Evolutionary conservation across 2,329 filamentous ascomycete genomes (phyloP), one percentile per base, ranked within the genome.

Genomic region (Ophiocordyceps camponoti-rufipedis): DNA sequence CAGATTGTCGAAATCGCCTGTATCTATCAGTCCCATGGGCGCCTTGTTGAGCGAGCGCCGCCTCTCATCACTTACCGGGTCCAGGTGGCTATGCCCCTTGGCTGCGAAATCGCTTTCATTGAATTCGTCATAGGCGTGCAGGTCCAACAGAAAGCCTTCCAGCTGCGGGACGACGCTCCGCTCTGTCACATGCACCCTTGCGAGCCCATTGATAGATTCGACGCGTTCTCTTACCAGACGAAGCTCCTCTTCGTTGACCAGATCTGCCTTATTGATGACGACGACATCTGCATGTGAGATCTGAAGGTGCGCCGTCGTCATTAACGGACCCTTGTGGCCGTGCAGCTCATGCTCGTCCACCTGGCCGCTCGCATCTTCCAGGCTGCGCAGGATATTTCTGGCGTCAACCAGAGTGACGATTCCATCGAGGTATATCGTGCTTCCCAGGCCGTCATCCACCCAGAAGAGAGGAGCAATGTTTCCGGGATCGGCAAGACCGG

Each of bases 281-380:
- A 98, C 75, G 9, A 96, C 86, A 62, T 98, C 91, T 7, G 91
- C 91, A 56, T 98, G 89, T 1, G 87, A 95, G 48, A 98, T 94
- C 56, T 98, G 91, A 43, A 96, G 73, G 61, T 98, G 91, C 0
- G 91, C 91, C 2, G 85, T 94, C 0, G 89, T 95, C 62, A 95
- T 75, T 9, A 87, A 64, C 0, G 83, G 80, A 0, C 81, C 80
- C 43, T 71, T 65, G 41, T 67, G 59, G 28, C 77, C 64, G 49
- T 68, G 61, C 19, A 75, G 66, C 9, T 70, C 68, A 19, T 75
- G 65, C 1, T 69, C 66, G 14, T 70, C 64, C 16, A 74, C 64
- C 47, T 75, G 69, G 14, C 69, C 71, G 0, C 69, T 60, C 4
- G 76, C 72, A 46, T 94, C 85, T 50, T 95, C 85, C 2, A 98